phyloP scores from a whole-genome alignment of 129 eudicot genomes.

The Centella asiatica region DNA sequence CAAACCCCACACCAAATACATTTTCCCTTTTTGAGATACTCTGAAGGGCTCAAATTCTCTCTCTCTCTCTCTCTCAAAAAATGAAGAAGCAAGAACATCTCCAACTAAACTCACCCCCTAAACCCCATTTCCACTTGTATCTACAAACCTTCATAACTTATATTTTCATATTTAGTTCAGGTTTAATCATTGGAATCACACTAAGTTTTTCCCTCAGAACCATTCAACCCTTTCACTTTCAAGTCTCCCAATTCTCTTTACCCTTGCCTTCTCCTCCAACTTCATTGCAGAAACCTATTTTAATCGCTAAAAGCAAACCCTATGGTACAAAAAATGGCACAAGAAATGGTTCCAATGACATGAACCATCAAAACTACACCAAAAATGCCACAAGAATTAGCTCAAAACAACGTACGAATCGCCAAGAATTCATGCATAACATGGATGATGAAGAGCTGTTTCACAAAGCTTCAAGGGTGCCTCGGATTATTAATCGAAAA shows the following conservation, averaged over 20 bases:
- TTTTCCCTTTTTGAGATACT: too few species aligned
- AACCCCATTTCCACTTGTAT: slow-evolving; percentile 19
- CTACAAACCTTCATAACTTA: slow-evolving; percentile 33
- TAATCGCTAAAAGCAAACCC: too few species aligned
- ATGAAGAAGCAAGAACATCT: slow-evolving; percentile 39
- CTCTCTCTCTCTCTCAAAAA: too few species aligned
- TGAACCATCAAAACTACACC: too few species aligned
- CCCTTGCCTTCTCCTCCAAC: slow-evolving; percentile 12
- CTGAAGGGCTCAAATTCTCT: too few species aligned
- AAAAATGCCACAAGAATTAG: too few species aligned
- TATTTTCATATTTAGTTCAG: slow-evolving; percentile 52
- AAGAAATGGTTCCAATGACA: not conserved
- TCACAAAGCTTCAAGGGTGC: slow-evolving; percentile 38
- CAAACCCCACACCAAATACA: too few species aligned
- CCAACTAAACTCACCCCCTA: slow-evolving; percentile 6
- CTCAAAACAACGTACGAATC: too few species aligned
- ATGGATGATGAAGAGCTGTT: slow-evolving; percentile 45
- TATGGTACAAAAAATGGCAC: not conserved
- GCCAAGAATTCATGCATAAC: not conserved
- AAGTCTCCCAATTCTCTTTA: slow-evolving; percentile 25
- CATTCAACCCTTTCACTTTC: slow-evolving; percentile 22
- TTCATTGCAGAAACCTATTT: slow-evolving; percentile 15
- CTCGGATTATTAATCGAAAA: slow-evolving; percentile 15
- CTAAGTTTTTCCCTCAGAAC: slow-evolving; percentile 37
- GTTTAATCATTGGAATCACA: slow-evolving; percentile 46